Base-by-base conservation (phyloP, 1,139 yeast genomes). In the Pichia norvegensis region DNA sequence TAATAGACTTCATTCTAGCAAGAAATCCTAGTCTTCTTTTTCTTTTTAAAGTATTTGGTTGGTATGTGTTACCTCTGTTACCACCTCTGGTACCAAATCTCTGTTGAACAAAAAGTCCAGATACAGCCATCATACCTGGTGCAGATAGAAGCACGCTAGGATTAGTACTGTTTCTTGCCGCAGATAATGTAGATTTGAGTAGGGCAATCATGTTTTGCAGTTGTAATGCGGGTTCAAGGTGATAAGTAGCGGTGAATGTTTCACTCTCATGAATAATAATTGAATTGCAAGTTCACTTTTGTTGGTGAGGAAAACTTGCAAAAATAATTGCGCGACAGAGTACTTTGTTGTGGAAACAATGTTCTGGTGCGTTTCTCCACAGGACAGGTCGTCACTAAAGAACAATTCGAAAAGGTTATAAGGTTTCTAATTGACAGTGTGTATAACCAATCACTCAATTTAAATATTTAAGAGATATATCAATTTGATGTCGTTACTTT, bases 21-120 rank as follows among this genome's bases (percentile, higher is more conserved):
- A 92, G 72, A 58, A 90, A 92, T 0, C 98, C 98, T 51, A 85
- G 75, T 33, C 85, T 81, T 67, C 96, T 81, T 71, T 92, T 92
- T 64, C 97, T 77, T 63, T 85, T 87, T 53, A 86, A 70, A 1
- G 95, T 88, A 49, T 90, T 83, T 40, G 98, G 97, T 65, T 90
- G 97, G 66, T 84, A 92, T 21, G 95, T 87, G 67, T 87, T 85
- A 67, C 98, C 98, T 70, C 95, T 79, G 27, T 63, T 85, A 81
- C 81, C 90, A 82, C 69, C 96, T 77, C 67, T 72, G 67, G 61
- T 75, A 76, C 57, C 74, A 65, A 60, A 62, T 53, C 66, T 60
- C 43, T 48, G 52, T 47, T 61, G 65, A 29, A 56, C 22, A 27
- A 59, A 52, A 40, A 45, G 39, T 8, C 46, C 55, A 40, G 44